Conservation (phyloP, 1,139 yeast species). For the Suhomyces choctaworum region DNA sequence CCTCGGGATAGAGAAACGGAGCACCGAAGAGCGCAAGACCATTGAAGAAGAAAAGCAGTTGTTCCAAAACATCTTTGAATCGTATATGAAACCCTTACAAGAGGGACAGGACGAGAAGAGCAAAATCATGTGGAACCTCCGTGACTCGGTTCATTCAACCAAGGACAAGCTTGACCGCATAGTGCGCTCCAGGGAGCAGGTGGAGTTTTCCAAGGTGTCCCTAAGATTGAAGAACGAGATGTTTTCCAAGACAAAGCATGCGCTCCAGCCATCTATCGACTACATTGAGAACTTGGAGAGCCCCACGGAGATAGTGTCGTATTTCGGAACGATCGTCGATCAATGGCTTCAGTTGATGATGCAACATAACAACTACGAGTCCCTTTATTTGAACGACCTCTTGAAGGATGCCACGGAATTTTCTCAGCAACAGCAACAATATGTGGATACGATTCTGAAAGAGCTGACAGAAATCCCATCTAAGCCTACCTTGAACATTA, state of each 20-base stretch:
- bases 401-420: conserved; percentile 16
- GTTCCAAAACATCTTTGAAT: conserved; percentile 28
- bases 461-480: conserved; percentile 21
- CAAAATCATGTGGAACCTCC: conserved; percentile 10
- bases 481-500: conserved; percentile 31
- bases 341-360: conserved; percentile 16
- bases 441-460: conserved; percentile 18
- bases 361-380: conserved; percentile 9
- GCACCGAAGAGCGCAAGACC: conserved; percentile 11
- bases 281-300: conserved; percentile 21
- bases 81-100: conserved; percentile 21
- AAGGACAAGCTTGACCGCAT: conserved; percentile 15
- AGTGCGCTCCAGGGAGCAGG: conserved; percentile 8
- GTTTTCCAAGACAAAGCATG: conserved; percentile 20
- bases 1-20: conserved; percentile 12
- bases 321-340: conserved; percentile 17
- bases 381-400: conserved; percentile 15
- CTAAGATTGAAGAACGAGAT: conserved; percentile 18
- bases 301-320: conserved; percentile 17
- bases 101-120: conserved; percentile 9
- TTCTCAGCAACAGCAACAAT: conserved; percentile 20
- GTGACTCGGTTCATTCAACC: conserved; percentile 14
- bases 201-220: conserved; percentile 16
- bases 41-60: conserved; percentile 26
- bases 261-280: conserved; percentile 28